Percentiles rank a stretch among this genome's conserved stretches.
Evolutionary conservation across 2,329 filamentous ascomycete species (phyloP).

Genomic region (Fusarium subglutinans): DNA sequence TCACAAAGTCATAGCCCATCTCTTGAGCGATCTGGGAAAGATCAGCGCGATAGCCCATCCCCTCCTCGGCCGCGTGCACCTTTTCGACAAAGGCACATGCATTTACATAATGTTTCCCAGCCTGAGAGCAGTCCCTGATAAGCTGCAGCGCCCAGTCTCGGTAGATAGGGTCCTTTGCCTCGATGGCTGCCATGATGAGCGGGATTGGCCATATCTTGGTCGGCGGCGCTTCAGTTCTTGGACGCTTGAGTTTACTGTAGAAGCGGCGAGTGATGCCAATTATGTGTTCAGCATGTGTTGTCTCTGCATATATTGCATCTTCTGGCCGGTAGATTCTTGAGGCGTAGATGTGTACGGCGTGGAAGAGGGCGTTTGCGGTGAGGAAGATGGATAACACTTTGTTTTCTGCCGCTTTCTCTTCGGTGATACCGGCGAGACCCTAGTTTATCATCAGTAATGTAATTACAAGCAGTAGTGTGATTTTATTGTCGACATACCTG

Average conservation of each 20-base stretch:
- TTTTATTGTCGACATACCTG: too few species aligned
- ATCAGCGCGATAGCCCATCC: fast-evolving
- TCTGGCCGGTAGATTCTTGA: fast-evolving
- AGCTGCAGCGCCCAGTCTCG: not conserved
- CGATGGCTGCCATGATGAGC: not conserved
- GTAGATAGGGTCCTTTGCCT: not conserved
- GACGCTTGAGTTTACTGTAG: fast-evolving
- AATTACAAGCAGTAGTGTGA: too few species aligned
- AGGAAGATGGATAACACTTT: not conserved
- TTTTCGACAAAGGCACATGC: not conserved
- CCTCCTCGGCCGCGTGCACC: not conserved
- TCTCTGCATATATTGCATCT: fast-evolving
- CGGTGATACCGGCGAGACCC: not conserved
- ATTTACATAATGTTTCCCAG: not conserved
- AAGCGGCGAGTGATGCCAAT: not conserved
- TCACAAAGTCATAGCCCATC: not conserved
- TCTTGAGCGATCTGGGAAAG: not conserved
- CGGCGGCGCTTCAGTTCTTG: not conserved
- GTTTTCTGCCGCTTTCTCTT: not conserved
- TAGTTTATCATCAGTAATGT: too few species aligned
- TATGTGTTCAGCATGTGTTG: fast-evolving
- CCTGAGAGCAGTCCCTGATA: fast-evolving
- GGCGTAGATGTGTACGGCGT: not conserved
- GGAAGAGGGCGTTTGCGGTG: not conserved
- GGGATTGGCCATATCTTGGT: not conserved